These are phyloP conservation scores for Backusella australiensis DNA, from an alignment of 192 early-diverging fungal species.

Conservation along the genomic window DNA sequence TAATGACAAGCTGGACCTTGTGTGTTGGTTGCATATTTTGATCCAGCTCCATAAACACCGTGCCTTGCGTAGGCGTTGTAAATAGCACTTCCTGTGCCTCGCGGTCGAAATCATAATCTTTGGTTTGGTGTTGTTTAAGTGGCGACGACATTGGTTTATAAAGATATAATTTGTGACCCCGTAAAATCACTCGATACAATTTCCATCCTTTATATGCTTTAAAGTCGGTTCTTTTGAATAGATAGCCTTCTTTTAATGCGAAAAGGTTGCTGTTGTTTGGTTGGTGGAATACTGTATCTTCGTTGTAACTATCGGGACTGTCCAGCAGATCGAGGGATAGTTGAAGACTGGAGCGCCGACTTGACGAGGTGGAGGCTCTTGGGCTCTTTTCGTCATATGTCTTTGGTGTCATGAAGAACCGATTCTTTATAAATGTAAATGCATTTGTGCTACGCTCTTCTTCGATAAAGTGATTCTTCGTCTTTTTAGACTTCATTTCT, in stretches of 20 bases:
- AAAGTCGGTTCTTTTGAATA: slow-evolving; percentile 72
- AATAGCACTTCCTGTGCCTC: slow-evolving; percentile 10
- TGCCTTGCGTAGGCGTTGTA: slow-evolving; percentile 9
- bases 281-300: not conserved
- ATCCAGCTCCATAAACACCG: slow-evolving; percentile 19
- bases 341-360: slow-evolving; percentile 1
- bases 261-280: not conserved
- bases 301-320: not conserved
- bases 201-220: slow-evolving; percentile 75
- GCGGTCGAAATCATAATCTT: slow-evolving; percentile 13
- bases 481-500: slow-evolving; percentile 19
- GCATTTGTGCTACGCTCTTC: slow-evolving; percentile 2
- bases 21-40: not conserved
- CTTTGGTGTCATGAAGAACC: slow-evolving; percentile 4
- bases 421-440: slow-evolving; percentile 18
- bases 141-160: slow-evolving; percentile 63
- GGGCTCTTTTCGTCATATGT: not conserved
- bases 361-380: slow-evolving; percentile 7
- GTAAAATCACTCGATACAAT: slow-evolving; percentile 68
- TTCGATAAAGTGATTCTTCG: not conserved
- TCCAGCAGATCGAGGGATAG: not conserved
- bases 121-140: slow-evolving; percentile 4
- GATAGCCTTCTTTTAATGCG: slow-evolving; percentile 58
- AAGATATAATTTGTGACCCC: slow-evolving; percentile 73
- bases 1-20: not conserved